Evolutionary conservation across 768 basidiomycete species (phyloP).

Genomic region (Pleurotus pulmonarius): DNA sequence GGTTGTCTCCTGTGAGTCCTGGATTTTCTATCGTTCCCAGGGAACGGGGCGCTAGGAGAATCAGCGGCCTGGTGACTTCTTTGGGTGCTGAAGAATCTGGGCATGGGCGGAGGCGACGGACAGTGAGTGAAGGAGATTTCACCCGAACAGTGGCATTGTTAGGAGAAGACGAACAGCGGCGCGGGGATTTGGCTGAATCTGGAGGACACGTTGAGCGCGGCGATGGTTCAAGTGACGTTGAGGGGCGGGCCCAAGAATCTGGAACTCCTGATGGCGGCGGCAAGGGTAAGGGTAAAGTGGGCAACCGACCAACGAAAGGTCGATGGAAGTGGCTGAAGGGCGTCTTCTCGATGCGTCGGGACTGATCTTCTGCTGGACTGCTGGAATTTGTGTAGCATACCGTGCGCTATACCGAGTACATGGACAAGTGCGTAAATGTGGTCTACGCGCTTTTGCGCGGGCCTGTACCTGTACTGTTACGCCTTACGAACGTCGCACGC

Average conservation of each 20-base stretch:
- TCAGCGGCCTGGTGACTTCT: conserved; percentile 29
- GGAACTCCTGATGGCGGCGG: not conserved
- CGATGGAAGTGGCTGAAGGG: conserved; percentile 5
- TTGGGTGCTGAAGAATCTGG: conserved; percentile 15
- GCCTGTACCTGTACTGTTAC: no score
- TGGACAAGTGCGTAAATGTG: no score
- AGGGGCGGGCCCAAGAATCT: not conserved
- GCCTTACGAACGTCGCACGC: no score
- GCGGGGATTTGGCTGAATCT: not conserved
- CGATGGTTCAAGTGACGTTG: not conserved
- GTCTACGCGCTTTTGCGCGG: no score
- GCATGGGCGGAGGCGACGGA: conserved; percentile 32
- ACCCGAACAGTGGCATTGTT: not conserved
- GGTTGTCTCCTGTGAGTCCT: conserved; percentile 70
- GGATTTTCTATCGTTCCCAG: conserved; percentile 69
- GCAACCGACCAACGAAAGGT: not conserved
- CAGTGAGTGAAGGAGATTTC: conserved; percentile 50
- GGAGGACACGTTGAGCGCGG: not conserved
- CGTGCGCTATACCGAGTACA: not conserved
- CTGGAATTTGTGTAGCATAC: not conserved
- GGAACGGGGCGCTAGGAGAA: conserved; percentile 39
- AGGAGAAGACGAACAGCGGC: not conserved
- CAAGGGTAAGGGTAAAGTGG: not conserved
- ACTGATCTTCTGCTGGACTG: not conserved
- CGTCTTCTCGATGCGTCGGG: not conserved